Evolutionary conservation across 192 early-diverging fungal genomes (phyloP).

Genomic region (Podila epigama): DNA sequence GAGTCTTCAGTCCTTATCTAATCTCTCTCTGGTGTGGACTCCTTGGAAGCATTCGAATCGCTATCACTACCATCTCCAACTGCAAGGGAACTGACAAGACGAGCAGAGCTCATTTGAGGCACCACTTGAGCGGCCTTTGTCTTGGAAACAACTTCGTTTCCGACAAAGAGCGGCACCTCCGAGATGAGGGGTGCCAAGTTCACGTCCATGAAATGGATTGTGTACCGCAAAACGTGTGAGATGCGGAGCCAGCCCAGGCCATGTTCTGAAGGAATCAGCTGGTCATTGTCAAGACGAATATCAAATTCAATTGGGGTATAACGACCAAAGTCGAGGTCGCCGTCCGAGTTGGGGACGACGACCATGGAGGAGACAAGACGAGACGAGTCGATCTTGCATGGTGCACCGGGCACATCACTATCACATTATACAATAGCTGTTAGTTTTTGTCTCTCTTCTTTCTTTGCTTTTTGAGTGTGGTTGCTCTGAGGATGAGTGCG

Average conservation of each 20-base stretch:
- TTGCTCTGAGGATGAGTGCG: not conserved
- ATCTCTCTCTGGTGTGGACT: conserved; percentile 33
- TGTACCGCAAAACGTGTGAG: conserved; percentile 37
- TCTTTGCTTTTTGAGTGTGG: too few species aligned
- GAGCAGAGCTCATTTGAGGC: conserved; percentile 8
- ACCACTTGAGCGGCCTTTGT: not conserved
- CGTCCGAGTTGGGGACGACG: conserved; percentile 14
- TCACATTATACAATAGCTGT: too few species aligned
- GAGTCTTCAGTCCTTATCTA: not conserved
- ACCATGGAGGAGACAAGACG: conserved; percentile 23
- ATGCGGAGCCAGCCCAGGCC: conserved; percentile 38
- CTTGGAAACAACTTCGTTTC: conserved; percentile 24
- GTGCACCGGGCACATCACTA: conserved; percentile 20
- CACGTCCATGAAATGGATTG: conserved; percentile 35
- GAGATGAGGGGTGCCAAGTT: conserved; percentile 12
- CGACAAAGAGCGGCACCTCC: conserved; percentile 37
- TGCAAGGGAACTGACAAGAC: conserved; percentile 4
- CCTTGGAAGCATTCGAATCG: conserved; percentile 13
- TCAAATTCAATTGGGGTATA: conserved; percentile 33
- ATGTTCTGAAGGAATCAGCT: conserved; percentile 40
- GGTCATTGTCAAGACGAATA: conserved; percentile 39
- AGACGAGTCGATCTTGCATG: conserved; percentile 16
- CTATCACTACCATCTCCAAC: conserved; percentile 25
- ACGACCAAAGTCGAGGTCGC: conserved; percentile 37
- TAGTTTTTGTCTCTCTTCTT: too few species aligned